Percentiles rank a stretch among this genome's conserved stretches.
Evolutionary conservation across 768 basidiomycete genomes (phyloP).

Genomic region (Leccinum uliginosum): DNA sequence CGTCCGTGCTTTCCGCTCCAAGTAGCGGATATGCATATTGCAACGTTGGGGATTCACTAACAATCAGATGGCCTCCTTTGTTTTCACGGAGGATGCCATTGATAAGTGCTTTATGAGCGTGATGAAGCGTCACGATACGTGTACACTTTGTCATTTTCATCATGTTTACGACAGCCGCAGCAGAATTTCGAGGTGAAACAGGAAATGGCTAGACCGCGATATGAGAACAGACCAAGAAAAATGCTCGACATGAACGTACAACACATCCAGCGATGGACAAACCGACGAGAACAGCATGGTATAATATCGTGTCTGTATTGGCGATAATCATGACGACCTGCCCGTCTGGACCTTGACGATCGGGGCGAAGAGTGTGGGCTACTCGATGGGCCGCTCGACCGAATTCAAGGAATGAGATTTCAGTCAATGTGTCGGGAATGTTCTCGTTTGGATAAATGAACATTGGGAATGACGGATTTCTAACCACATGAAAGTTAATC

Average conservation of each 20-base stretch:
- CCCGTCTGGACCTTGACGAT: slow-evolving; percentile 18
- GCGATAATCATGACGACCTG: slow-evolving; percentile 22
- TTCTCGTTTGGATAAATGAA: slow-evolving; percentile 15
- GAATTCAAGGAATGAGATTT: slow-evolving; percentile 27
- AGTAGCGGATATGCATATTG: slow-evolving; percentile 20
- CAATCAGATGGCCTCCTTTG: not conserved
- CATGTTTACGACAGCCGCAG: slow-evolving; percentile 13
- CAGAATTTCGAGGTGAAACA: slow-evolving; percentile 29
- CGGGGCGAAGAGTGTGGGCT: slow-evolving; percentile 38
- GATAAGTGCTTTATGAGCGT: slow-evolving; percentile 8
- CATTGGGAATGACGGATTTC: slow-evolving; percentile 20
- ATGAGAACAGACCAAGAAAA: slow-evolving; percentile 23
- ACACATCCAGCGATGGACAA: slow-evolving; percentile 38
- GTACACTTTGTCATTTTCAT: slow-evolving; percentile 18
- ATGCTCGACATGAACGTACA: slow-evolving; percentile 22
- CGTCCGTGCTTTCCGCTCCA: not conserved
- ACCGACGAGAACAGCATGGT: slow-evolving; percentile 31
- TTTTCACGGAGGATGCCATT: not conserved
- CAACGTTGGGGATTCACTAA: slow-evolving; percentile 8
- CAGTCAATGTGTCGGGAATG: slow-evolving; percentile 7
- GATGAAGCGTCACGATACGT: slow-evolving; percentile 16
- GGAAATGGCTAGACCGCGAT: slow-evolving; percentile 27
- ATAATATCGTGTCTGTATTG: slow-evolving; percentile 31
- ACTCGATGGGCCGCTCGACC: slow-evolving; percentile 29
- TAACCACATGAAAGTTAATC: slow-evolving; percentile 22